A percentile compares a stretch with the other conserved stretches of the same genome.
Conservation (phyloP, 2,329 filamentous ascomycete genomes). For the Aureobasidium sp. region DNA sequence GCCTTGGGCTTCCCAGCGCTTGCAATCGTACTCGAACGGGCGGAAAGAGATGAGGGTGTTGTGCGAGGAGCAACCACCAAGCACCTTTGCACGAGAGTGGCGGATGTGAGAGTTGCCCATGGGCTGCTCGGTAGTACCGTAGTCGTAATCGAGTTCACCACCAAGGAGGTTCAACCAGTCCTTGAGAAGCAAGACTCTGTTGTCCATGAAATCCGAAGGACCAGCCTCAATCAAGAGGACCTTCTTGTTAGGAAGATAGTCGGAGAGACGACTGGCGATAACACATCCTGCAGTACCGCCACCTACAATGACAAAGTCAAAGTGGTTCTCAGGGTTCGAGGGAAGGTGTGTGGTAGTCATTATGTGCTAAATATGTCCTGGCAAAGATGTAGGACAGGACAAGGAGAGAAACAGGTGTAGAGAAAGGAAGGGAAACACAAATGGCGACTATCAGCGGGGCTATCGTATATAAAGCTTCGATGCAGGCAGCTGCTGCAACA, state of each 20-base stretch:
- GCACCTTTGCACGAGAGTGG: slow-evolving; percentile 85
- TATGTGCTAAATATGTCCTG: slow-evolving; percentile 24
- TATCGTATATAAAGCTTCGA: not conserved
- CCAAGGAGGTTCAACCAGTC: slow-evolving; percentile 82
- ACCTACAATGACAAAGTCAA: slow-evolving; percentile 80
- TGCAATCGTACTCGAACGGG: slow-evolving; percentile 81
- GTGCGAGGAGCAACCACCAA: slow-evolving; percentile 88
- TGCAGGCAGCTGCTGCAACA: not conserved
- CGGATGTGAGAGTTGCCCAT: slow-evolving; percentile 88
- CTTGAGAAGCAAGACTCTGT: slow-evolving; percentile 77
- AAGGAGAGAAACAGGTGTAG: not conserved
- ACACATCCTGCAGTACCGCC: slow-evolving; percentile 84
- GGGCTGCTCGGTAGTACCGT: slow-evolving; percentile 81
- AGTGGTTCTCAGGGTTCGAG: slow-evolving; percentile 57
- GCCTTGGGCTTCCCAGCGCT: slow-evolving; percentile 75
- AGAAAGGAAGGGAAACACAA: not conserved
- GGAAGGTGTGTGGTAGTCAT: slow-evolving; percentile 66
- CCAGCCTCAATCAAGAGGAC: slow-evolving; percentile 82
- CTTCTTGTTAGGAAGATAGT: slow-evolving; percentile 76
- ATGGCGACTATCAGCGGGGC: not conserved
- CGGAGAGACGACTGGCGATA: slow-evolving; percentile 68
- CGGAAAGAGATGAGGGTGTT: slow-evolving; percentile 92
- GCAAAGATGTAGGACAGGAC: not conserved
- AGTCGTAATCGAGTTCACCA: slow-evolving; percentile 86
- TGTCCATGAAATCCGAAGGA: slow-evolving; percentile 81